Evolutionary conservation across 1,284 basidiomycete genomes (phyloP).

Genomic region (Waitea zeae): DNA sequence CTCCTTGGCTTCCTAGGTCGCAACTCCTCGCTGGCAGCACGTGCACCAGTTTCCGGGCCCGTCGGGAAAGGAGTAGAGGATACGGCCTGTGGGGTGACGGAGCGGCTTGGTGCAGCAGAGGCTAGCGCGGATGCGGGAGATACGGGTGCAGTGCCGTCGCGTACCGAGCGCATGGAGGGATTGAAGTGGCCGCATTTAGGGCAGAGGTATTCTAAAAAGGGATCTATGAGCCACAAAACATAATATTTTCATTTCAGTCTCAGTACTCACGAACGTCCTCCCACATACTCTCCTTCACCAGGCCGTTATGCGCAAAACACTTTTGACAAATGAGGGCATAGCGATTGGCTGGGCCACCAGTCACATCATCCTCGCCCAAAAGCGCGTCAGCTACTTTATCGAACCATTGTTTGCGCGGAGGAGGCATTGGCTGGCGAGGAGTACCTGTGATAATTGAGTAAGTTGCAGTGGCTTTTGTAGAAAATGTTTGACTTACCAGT

Average conservation of each 20-base stretch:
- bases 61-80: too few relatives aligned
- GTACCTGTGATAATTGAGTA: too few relatives aligned
- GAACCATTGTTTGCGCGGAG: conserved; percentile 70
- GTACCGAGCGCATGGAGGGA: conserved; percentile 28
- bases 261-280: conserved; percentile 66
- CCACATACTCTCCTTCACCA: conserved; percentile 82
- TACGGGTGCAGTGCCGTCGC: conserved; percentile 9
- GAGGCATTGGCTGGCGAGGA: conserved; percentile 25
- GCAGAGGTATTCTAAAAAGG: conserved; percentile 50
- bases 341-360: conserved; percentile 32
- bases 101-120: too few relatives aligned
- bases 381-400: conserved; percentile 79
- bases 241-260: background rate
- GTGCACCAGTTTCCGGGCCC: too few relatives aligned
- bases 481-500: too few relatives aligned
- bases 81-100: too few relatives aligned
- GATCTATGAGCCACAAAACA: too few relatives aligned
- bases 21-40: too few relatives aligned
- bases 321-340: conserved; percentile 92
- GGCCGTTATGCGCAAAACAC: conserved; percentile 89
- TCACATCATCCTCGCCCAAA: conserved; percentile 66
- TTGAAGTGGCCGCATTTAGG: conserved; percentile 66
- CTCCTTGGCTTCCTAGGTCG: too few relatives aligned
- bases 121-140: too few relatives aligned
- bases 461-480: too few relatives aligned